Base-by-base conservation (phyloP, 2,329 filamentous ascomycete genomes). In the Amauroascus niger region DNA sequence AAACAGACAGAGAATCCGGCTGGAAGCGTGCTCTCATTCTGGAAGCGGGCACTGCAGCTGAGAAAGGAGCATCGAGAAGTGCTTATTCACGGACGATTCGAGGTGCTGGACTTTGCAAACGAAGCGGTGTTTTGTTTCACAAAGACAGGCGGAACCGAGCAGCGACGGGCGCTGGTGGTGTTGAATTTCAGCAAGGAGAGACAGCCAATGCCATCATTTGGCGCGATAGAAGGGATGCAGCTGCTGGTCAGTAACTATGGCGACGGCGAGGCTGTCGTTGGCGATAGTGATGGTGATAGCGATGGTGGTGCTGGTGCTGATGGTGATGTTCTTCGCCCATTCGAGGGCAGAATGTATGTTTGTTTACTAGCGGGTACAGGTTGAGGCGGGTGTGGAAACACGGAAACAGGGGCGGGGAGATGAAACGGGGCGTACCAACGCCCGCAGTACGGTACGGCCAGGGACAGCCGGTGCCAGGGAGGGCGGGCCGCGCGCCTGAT, bases 61-160 rank as follows among this genome's bases (percentile, higher is more conserved):
- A 73, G 83, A 44, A 81, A 80, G 65, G 66, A 76, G 57, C 71
- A 81, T 61, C 73, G 73, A 14, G 76, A 81, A 41, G 64, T 82
- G 7, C 79, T 87, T 54, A 76, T 84, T 1, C 78, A 84, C 59
- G 83, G 83, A 5, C 69, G 73, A 18, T 86, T 80, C 63, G 67
- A 77, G 44, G 64, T 76, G 7, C 67, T 79, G 33, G 77, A 79
- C 47, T 63, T 71, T 16, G 71, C 74, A n/a, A 67, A 74, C 43
- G 66, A 74, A 54, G 53, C 69, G 52, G 72, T 71, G 0, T 76
- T 77, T 59, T 62, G 74, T 2, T 78, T 74, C 61, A 65, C 64
- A 32, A 76, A 77, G 67, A 65, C 49, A 7, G n/a, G n/a, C n/a
- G n/a, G n/a, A n/a, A n/a, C n/a, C n/a, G n/a, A n/a, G n/a, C n/a